Evolutionary conservation across 1,284 basidiomycete species (phyloP).

Genomic region (Microbotryum lychnidis-dioicae): DNA sequence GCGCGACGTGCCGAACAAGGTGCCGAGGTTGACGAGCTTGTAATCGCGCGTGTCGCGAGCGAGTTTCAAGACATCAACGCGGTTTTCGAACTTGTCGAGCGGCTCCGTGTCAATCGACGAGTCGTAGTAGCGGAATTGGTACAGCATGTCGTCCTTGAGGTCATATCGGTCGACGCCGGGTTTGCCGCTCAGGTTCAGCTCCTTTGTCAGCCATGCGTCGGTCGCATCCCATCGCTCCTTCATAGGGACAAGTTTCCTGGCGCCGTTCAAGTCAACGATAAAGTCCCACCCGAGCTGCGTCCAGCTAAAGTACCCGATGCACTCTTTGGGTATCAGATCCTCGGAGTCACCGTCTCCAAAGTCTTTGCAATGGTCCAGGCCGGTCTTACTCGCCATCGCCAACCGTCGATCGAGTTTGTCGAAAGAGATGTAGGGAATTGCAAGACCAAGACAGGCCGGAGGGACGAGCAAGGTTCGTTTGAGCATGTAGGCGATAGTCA

Average conservation of each 20-base stretch:
- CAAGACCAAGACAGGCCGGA: conserved; percentile 57
- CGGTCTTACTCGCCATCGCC: conserved; percentile 49
- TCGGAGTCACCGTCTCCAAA: conserved; percentile 29
- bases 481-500: conserved; percentile 56
- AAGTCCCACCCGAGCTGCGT: conserved; percentile 59
- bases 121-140: conserved; percentile 61
- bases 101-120: conserved; percentile 39
- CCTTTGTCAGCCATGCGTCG: conserved; percentile 47
- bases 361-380: conserved; percentile 45
- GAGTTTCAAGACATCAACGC: conserved; percentile 32
- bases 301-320: conserved; percentile 47
- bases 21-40: conserved; percentile 36
- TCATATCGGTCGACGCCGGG: conserved; percentile 43
- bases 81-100: conserved; percentile 33
- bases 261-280: conserved; percentile 50
- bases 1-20: conserved; percentile 37
- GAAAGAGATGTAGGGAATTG: conserved; percentile 57
- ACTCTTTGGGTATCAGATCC: conserved; percentile 45
- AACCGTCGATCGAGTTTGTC: conserved; percentile 50
- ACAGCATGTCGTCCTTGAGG: conserved; percentile 51
- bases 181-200: conserved; percentile 40
- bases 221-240: conserved; percentile 49
- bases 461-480: conserved; percentile 68
- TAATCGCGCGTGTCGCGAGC: conserved; percentile 18
- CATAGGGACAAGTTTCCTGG: conserved; percentile 41